A percentile compares a stretch with the other conserved stretches of the same genome.
Conservation (phyloP, 345 rosid species). For the Euphorbia peplus region DNA sequence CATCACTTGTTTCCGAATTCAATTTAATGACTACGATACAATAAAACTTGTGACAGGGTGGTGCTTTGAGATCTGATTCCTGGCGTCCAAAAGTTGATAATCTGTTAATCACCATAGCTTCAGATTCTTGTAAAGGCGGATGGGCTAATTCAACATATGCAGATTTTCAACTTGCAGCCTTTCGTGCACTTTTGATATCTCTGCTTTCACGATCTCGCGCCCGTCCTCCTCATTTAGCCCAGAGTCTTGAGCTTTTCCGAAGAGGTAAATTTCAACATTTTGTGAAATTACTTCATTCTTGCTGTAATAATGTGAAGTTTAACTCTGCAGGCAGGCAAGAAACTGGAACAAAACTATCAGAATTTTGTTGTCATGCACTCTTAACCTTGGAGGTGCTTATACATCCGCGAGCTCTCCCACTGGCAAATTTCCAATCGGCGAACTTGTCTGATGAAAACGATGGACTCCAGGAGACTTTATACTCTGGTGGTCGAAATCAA, state of each 20-base stretch:
- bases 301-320: neutral
- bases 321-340: conserved; percentile 47
- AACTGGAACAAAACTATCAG: conserved; percentile 52
- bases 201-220: conserved; percentile 60
- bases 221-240: conserved; percentile 60
- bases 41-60: conserved; percentile 48
- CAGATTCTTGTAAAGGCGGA: conserved; percentile 48
- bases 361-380: conserved; percentile 70
- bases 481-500: conserved; percentile 27
- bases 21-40: neutral
- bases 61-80: conserved; percentile 56
- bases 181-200: conserved; percentile 68
- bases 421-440: conserved; percentile 37
- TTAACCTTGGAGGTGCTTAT: conserved; percentile 72
- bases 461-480: conserved; percentile 22
- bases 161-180: conserved; percentile 71
- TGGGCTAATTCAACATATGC: conserved; percentile 40
- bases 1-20: neutral
- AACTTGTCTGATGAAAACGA: conserved; percentile 22
- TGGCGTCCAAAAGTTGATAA: conserved; percentile 64
- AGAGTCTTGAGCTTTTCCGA: conserved; percentile 66
- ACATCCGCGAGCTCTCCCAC: conserved; percentile 75
- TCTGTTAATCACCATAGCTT: conserved; percentile 56
- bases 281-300: neutral
- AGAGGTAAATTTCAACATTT: conserved; percentile 45